Evolutionary conservation across 2,329 filamentous ascomycete genomes (phyloP).

Genomic region (Aspergillus sp.): DNA sequence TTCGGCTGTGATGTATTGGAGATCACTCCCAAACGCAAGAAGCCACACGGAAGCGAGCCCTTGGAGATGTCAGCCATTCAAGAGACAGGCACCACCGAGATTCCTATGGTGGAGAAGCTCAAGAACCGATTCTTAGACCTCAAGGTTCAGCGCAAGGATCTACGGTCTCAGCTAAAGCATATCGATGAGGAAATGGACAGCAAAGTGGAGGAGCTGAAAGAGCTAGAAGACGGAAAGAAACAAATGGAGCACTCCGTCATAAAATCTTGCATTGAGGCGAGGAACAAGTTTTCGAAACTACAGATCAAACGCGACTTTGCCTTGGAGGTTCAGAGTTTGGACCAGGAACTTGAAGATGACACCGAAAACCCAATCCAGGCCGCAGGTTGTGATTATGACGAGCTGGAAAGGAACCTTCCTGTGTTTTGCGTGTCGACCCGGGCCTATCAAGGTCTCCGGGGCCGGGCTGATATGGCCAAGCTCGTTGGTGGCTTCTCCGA

Average conservation of each 20-base stretch:
- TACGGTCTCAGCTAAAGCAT: neutral
- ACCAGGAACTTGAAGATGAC: conserved; percentile 4
- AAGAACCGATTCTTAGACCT: neutral
- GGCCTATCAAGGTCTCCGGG: conserved; percentile 64
- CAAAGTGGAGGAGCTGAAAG: conserved; percentile 27
- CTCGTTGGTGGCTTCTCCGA: conserved; percentile 55
- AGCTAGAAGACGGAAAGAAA: conserved; percentile 39
- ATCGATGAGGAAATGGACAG: conserved; percentile 19
- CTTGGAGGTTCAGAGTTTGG: neutral
- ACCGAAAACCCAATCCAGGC: conserved; percentile 53
- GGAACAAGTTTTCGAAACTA: conserved; percentile 9
- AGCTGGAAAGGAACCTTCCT: conserved; percentile 57
- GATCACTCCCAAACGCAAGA: neutral
- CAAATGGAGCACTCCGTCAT: conserved; percentile 31
- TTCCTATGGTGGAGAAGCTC: neutral
- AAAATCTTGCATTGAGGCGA: conserved; percentile 16
- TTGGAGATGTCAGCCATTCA: too few relatives aligned
- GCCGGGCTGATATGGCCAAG: conserved; percentile 56
- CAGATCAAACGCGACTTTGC: conserved; percentile 13
- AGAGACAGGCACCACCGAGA: neutral
- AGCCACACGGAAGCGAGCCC: neutral
- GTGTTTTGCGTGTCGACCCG: conserved; percentile 67
- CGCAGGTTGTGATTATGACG: conserved; percentile 52
- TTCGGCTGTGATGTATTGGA: neutral
- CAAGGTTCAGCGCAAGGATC: neutral